Conservation (phyloP, 2,329 filamentous ascomycete species). For the Curvularia sp. region DNA sequence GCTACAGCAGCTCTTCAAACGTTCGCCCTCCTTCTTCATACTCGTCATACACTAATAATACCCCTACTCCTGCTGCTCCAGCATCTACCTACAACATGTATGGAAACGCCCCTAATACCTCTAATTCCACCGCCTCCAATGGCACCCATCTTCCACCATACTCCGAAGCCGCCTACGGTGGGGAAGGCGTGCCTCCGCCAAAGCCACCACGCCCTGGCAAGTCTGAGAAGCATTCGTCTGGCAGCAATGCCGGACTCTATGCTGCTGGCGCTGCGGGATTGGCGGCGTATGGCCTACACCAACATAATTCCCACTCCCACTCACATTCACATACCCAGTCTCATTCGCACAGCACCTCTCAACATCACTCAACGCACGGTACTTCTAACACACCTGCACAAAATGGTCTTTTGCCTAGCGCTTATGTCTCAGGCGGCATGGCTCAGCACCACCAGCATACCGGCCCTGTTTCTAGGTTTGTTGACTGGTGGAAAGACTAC, state of each 20-base stretch:
- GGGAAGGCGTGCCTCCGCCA: slow-evolving; percentile 36
- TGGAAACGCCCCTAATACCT: slow-evolving; percentile 37
- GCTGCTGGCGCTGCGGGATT: slow-evolving; percentile 56
- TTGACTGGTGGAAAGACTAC: slow-evolving; percentile 68
- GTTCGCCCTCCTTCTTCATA: slow-evolving; percentile 38
- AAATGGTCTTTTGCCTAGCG: slow-evolving; percentile 27
- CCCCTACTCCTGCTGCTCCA: slow-evolving; percentile 21
- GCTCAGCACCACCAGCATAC: slow-evolving; percentile 60
- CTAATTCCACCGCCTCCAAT: slow-evolving; percentile 40
- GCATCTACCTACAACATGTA: slow-evolving; percentile 31
- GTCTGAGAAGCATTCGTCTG: slow-evolving; percentile 54
- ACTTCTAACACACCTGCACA: slow-evolving; percentile 37
- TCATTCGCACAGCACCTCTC: slow-evolving; percentile 28
- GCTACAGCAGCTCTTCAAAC: slow-evolving; percentile 30
- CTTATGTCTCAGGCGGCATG: slow-evolving; percentile 48
- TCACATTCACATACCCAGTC: slow-evolving; percentile 39
- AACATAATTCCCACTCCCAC: slow-evolving; percentile 52
- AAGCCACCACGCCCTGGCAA: slow-evolving; percentile 48
- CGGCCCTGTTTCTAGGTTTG: slow-evolving; percentile 62
- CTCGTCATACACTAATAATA: slow-evolving; percentile 33
- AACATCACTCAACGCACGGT: slow-evolving; percentile 40
- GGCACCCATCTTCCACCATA: slow-evolving; percentile 44
- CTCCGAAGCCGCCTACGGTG: slow-evolving; percentile 27
- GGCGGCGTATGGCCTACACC: slow-evolving; percentile 55
- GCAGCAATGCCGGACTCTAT: slow-evolving; percentile 54